Percentiles rank a stretch among this genome's conserved stretches.
Conservation (phyloP, 371 early-diverging fungal genomes). For the Paraphysoderma sedebokerense region DNA sequence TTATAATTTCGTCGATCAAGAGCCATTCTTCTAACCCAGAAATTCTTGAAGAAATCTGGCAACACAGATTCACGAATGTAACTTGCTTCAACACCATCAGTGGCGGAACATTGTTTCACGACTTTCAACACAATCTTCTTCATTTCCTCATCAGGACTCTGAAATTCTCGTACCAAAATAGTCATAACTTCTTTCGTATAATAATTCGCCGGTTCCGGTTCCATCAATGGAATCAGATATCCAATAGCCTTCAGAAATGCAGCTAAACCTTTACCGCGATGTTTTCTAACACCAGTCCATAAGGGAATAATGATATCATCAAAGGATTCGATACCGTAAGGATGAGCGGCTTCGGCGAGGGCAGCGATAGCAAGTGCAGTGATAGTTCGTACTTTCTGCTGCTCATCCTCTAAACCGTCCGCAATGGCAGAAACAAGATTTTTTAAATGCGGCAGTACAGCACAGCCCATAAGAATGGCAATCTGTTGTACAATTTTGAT, state of each 20-base stretch:
- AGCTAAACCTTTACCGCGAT: slow-evolving; percentile 91
- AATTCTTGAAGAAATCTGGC: slow-evolving; percentile 86
- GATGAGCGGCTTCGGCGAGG: slow-evolving; percentile 90
- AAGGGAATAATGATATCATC: slow-evolving; percentile 76
- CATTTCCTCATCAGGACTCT: slow-evolving; percentile 95
- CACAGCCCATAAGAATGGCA: slow-evolving; percentile 85
- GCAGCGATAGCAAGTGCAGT: slow-evolving; percentile 88
- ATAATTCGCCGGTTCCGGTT: slow-evolving; percentile 78
- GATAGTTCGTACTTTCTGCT: slow-evolving; percentile 88
- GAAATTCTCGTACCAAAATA: slow-evolving; percentile 86
- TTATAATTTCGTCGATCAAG: slow-evolving; percentile 81
- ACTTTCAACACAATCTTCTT: slow-evolving; percentile 93
- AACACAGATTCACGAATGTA: slow-evolving; percentile 78
- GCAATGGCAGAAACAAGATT: slow-evolving; percentile 78
- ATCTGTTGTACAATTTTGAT: slow-evolving; percentile 93
- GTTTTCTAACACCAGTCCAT: slow-evolving; percentile 84
- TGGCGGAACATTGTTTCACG: slow-evolving; percentile 85
- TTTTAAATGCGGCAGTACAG: slow-evolving; percentile 84
- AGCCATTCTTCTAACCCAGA: slow-evolving; percentile 96
- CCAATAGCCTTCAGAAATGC: slow-evolving; percentile 96
- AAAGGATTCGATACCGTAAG: slow-evolving; percentile 96
- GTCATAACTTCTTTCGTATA: slow-evolving; percentile 86
- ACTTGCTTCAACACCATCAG: slow-evolving; percentile 72
- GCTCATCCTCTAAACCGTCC: slow-evolving; percentile 85
- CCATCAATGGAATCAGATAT: slow-evolving; percentile 93